Evolutionary conservation across 1,139 yeast species (phyloP).

Genomic region (Yamadazyma dendronema): DNA sequence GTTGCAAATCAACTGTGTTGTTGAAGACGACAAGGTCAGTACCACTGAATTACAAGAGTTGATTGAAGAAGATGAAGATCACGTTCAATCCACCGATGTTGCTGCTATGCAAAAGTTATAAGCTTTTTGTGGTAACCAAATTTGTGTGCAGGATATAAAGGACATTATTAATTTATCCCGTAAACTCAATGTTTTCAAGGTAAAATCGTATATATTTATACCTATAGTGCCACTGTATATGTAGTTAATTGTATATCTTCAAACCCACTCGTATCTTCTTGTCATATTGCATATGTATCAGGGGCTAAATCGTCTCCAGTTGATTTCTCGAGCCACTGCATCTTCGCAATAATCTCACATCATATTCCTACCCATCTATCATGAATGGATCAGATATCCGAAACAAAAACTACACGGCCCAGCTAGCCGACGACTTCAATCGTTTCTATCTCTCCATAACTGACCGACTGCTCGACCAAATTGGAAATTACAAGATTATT

Average conservation of each 20-base stretch:
- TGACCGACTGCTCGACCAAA: constrained; percentile 51
- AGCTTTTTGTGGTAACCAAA: background rate
- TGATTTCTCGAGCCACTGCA: too few species aligned
- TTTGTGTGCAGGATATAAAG: too few species aligned
- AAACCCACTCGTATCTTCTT: too few species aligned
- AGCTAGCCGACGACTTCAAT: constrained; percentile 64
- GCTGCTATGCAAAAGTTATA: constrained; percentile 98
- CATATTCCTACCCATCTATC: background rate
- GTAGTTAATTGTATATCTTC: too few species aligned
- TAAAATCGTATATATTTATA: too few species aligned
- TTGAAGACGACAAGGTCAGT: constrained; percentile 95
- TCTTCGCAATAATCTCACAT: background rate
- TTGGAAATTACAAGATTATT: constrained; percentile 74
- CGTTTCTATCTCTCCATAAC: constrained; percentile 57
- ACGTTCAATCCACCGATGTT: constrained; percentile 96
- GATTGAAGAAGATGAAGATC: constrained; percentile 97
- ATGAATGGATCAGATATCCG: constrained; percentile 5
- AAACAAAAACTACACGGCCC: constrained; percentile 13
- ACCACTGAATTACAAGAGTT: constrained; percentile 79
- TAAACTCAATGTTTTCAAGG: too few species aligned
- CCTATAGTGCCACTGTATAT: too few species aligned
- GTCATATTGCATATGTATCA: too few species aligned
- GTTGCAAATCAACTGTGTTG: constrained; percentile 96
- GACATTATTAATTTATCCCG: too few species aligned
- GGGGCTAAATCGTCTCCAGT: too few species aligned